Evolutionary conservation across 148 eudicot species (phyloP), one percentile per base, ranked within the genome.

Genomic region (Camellia granthamiana): DNA sequence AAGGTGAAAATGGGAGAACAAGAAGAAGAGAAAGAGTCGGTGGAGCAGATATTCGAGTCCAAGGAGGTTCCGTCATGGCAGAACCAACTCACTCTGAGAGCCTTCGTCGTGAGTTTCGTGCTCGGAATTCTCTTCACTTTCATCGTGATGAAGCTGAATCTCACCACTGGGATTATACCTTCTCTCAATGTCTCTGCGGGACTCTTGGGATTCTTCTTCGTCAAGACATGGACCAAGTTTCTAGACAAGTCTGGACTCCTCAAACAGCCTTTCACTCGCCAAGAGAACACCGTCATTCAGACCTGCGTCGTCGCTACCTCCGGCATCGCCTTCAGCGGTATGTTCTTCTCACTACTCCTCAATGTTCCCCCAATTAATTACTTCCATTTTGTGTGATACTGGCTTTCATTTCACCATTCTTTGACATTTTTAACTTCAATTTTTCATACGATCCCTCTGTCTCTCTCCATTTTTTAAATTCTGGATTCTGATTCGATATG

Each of bases 271-370:
- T 92, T 92, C 43, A 92, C 95, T 7, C 76, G 95, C 63, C 95
- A 92, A 80, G 95, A 92, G 83, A 92, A 92, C 69, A 90, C 95
- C 14, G 90, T 92, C 5, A 92, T 92, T 59, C 95, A 90, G 85
- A 90, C 95, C 8, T 90, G 93, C 74, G 91, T 92, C 14, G 93
- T 90, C 6, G 91, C 95, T 7, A 3, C 87, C 65, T 90, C 91
- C 52, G 95, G 91, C 84, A 90, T 92, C 43, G 95, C 95, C 55
- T 92, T 90, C 81, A 87, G 90, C 69, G 95, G 95, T 92, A 78
- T 46, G 82, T 79, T 30, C 5, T 30, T 10, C 52, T 11, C 6
- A 51, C 52, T 61, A 18, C 59, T 1, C 19, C 21, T 21, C 38
- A 30, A 30, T 30, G 38, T 30, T 30, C 38, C 62, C 43, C 65